phyloP scores from a whole-genome alignment of 169 alveolate genomes.

The Plasmodium sp. region DNA sequence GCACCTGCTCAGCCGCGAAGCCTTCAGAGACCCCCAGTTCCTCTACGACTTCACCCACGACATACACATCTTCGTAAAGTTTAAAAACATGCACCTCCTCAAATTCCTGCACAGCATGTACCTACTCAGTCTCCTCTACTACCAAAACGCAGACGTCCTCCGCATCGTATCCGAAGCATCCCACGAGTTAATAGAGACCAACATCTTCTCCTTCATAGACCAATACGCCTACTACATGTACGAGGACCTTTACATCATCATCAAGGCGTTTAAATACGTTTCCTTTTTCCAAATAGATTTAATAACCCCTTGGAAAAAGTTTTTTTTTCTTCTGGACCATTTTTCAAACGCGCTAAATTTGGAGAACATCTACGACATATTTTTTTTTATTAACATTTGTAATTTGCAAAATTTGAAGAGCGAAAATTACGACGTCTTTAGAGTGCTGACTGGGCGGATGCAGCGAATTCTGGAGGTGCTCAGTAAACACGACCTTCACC shows the following conservation, averaged over 20 bases:
- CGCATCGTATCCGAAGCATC: conserved; percentile 39
- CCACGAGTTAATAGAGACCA: conserved; percentile 14
- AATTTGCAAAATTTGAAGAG: conserved; percentile 20
- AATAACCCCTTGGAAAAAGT: conserved; percentile 36
- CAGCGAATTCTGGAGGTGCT: not conserved
- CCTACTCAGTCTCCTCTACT: conserved; percentile 38
- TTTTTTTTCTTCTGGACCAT: conserved; percentile 20
- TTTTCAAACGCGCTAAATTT: conserved; percentile 39
- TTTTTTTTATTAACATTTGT: conserved; percentile 30
- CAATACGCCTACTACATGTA: conserved; percentile 45
- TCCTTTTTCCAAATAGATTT: conserved; percentile 34
- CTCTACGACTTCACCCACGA: conserved; percentile 47
- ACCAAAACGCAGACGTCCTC: conserved; percentile 20
- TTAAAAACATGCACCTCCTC: conserved; percentile 30
- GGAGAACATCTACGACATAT: conserved; percentile 40
- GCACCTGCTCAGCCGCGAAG: not conserved
- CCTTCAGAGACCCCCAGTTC: conserved; percentile 8
- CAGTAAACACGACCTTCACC: not conserved
- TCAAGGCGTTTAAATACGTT: conserved; percentile 39
- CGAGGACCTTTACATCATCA: conserved; percentile 44
- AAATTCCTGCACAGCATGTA: conserved; percentile 30
- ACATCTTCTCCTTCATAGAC: conserved; percentile 48
- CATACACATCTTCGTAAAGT: conserved; percentile 35
- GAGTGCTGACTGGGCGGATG: conserved; percentile 29
- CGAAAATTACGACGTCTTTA: conserved; percentile 47